Base-by-base conservation (phyloP, 106 monocot species). In the Dendrobium chrysotoxum region DNA sequence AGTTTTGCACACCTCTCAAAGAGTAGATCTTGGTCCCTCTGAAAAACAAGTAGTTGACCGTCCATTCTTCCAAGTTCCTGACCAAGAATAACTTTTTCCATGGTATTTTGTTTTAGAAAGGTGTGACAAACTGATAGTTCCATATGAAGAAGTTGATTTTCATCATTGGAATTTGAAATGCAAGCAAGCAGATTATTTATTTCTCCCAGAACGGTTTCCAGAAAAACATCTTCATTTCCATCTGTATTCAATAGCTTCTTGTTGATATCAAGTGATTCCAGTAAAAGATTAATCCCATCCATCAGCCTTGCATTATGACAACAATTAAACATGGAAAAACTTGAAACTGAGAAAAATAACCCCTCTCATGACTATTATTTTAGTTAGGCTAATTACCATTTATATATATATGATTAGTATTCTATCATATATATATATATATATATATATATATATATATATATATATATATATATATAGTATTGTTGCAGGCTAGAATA, bases 291-390 rank as follows among this genome's bases (percentile, higher is more conserved):
- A 81, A 90, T 82, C n/a, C 90, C 82, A 58, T 76, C 53, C 28
- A 41, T 75, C 74, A 92, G 82, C 46, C 79, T 92, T 76, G 88
- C 83, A 79, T 85, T 88, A n/a, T 85, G 72, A 73, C 85, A n/a
- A n/a, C n/a, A n/a, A n/a, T n/a, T n/a, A n/a, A n/a, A n/a, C n/a
- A n/a, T n/a, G n/a, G n/a, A n/a, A n/a, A n/a, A n/a, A n/a, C n/a
- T n/a, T n/a, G n/a, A n/a, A n/a, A n/a, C n/a, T n/a, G n/a, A n/a
- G n/a, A n/a, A n/a, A n/a, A n/a, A n/a, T n/a, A n/a, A n/a, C n/a
- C n/a, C n/a, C n/a, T n/a, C n/a, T n/a, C n/a, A n/a, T n/a, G n/a
- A n/a, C n/a, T n/a, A n/a, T n/a, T n/a, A n/a, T n/a, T n/a, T n/a
- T n/a, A n/a, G n/a, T n/a, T n/a, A n/a, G n/a, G n/a, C n/a, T n/a